Base-by-base conservation (phyloP, 441 rosid species). In the Syzygium malaccense region DNA sequence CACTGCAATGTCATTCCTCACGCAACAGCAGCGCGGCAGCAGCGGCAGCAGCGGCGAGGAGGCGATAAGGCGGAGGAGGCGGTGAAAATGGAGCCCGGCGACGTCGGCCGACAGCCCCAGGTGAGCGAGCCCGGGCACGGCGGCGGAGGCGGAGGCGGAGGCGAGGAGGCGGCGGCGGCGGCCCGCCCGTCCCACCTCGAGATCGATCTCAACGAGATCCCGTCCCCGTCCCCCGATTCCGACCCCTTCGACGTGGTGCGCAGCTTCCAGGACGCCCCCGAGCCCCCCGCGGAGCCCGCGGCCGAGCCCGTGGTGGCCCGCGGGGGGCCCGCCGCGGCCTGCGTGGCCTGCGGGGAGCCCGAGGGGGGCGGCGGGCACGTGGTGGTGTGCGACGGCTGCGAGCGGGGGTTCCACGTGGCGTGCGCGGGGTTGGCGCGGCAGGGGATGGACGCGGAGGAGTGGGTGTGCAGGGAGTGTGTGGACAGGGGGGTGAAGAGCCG, bases 181-280 rank as follows among this genome's bases (percentile, higher is more conserved):
- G 91, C 87, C 90, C 98, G 97, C 86, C 94, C 96, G 7, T 94
- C 94, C 87, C 96, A 95, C 62, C 93, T 92, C 37, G 87, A 56
- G 55, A 97, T 97, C 94, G 98, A 97, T 95, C 98, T 97, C 92
- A 97, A 97, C 91, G 98, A 97, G 96, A 95, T 95, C 92, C 99
- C 99, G 49, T 55, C 94, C 91, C 91, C 94, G 49, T 90, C 94
- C 53, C 91, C 87, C 15, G 92, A 90, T 26, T 91, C 85, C 7
- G 94, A 94, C 84, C 86, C 97, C n/a, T 75, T 93, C 79, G 96
- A 94, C 54, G 90, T 96, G 37, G 97, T 96, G 64, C 91, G 96
- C 55, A 92, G 93, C 56, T 91, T 93, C 87, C 96, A 94, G 55
- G 95, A 94, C 86, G 86, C 85, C 41, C 89, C 89, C 49, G 89